A percentile compares a stretch with the other conserved stretches of the same genome.
phyloP scores from a whole-genome alignment of 1,139 yeast species.

The Diutina ranongensis region DNA sequence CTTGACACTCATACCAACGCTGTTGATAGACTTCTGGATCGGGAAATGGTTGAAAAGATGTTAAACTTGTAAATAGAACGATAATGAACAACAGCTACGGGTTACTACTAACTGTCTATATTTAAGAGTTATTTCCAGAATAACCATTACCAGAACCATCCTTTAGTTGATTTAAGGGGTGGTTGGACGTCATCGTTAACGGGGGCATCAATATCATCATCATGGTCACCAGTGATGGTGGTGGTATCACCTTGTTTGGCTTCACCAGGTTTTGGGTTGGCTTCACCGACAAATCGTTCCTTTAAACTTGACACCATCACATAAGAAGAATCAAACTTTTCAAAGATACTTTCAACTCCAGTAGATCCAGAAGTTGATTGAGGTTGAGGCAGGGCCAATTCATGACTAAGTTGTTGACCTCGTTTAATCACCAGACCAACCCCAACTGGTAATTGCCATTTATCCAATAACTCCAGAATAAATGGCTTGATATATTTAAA shows the following conservation, averaged over 20 bases:
- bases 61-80: constrained; percentile 11
- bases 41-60: constrained; percentile 20
- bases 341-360: neutral
- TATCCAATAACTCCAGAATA: neutral
- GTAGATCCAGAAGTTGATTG: neutral
- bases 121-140: neutral
- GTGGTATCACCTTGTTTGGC: neutral
- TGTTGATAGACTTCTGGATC: constrained; percentile 17
- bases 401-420: neutral
- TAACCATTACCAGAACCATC: constrained; percentile 1
- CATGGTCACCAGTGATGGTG: neutral
- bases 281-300: neutral
- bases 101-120: neutral
- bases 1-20: constrained; percentile 6
- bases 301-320: neutral
- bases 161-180: neutral
- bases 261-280: neutral
- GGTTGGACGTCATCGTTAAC: too few relatives aligned
- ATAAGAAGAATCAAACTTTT: neutral
- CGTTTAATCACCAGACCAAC: neutral
- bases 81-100: too few relatives aligned
- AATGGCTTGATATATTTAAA: constrained; percentile 22
- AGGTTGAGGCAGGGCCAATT: neutral
- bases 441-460: neutral
- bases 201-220: too few relatives aligned